phyloP scores from a whole-genome alignment of 2,329 filamentous ascomycete species.

The Drechslerella stenobrocha region DNA sequence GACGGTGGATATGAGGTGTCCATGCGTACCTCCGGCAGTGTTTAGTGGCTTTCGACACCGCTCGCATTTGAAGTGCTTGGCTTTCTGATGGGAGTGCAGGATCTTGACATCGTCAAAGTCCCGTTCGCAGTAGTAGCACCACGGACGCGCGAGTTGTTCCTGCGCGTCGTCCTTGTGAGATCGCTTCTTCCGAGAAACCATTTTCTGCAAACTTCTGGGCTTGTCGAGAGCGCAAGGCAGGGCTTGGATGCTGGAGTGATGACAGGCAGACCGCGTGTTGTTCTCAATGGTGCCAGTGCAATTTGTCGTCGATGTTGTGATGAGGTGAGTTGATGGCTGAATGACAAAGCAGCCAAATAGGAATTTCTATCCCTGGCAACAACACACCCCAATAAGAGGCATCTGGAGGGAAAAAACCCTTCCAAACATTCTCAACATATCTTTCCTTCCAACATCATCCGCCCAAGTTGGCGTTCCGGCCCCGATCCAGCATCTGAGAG shows the following conservation, averaged over 20 bases:
- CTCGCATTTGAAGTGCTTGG: slow-evolving; percentile 99
- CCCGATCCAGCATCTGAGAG: background rate
- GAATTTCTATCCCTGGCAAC: slow-evolving; percentile 7
- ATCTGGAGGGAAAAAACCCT: too few relatives aligned
- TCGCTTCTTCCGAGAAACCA: slow-evolving; percentile 84
- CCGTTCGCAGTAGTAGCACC: slow-evolving; percentile 99
- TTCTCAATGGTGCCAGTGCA: background rate
- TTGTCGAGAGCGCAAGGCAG: background rate
- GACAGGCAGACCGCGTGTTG: background rate
- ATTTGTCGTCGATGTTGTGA: background rate
- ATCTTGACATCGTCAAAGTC: slow-evolving; percentile 98
- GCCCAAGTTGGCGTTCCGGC: background rate
- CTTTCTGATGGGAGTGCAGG: slow-evolving; percentile 94
- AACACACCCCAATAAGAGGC: slow-evolving; percentile 15
- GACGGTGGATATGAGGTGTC: background rate
- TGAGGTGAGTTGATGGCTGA: slow-evolving; percentile 2
- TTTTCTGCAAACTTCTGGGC: slow-evolving; percentile 11
- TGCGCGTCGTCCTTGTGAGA: slow-evolving; percentile 82
- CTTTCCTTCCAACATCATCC: too few relatives aligned
- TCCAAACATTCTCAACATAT: too few relatives aligned
- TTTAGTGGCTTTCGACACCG: slow-evolving; percentile 84
- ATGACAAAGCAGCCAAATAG: slow-evolving; percentile 9
- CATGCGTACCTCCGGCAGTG: slow-evolving; percentile 79
- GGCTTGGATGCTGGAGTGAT: background rate
- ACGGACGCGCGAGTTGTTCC: slow-evolving; percentile 82